phyloP scores from a whole-genome alignment of 192 early-diverging fungal genomes.

The Dissophora ornata region DNA sequence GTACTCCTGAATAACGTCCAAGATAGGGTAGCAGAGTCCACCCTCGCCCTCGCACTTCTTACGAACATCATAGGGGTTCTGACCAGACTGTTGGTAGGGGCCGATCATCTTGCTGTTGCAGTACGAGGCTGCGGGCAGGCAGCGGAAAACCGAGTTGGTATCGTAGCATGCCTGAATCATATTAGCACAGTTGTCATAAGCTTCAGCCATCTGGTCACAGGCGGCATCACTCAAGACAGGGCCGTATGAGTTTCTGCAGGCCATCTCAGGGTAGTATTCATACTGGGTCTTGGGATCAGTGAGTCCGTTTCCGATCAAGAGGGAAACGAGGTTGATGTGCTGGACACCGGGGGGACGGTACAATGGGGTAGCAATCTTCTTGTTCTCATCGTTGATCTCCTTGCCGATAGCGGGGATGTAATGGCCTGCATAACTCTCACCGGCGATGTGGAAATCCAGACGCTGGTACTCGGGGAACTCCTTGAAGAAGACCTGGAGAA shows the following conservation, averaged over 20 bases:
- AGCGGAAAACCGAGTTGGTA: slow-evolving; percentile 77
- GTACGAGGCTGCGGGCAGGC: slow-evolving; percentile 85
- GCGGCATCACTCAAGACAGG: slow-evolving; percentile 80
- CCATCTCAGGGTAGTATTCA: slow-evolving; percentile 85
- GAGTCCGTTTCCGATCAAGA: slow-evolving; percentile 93
- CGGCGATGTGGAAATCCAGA: slow-evolving; percentile 88
- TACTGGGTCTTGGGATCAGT: slow-evolving; percentile 91
- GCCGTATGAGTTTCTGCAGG: slow-evolving; percentile 77
- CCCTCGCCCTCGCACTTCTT: slow-evolving; percentile 81
- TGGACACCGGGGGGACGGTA: slow-evolving; percentile 49
- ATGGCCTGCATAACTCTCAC: slow-evolving; percentile 91
- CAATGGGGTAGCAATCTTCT: slow-evolving; percentile 56
- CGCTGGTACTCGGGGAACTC: slow-evolving; percentile 85
- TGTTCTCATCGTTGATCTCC: slow-evolving; percentile 84
- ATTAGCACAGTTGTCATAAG: slow-evolving; percentile 78
- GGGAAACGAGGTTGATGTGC: slow-evolving; percentile 75
- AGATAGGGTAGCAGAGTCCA: slow-evolving; percentile 89
- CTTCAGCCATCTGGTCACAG: slow-evolving; percentile 80
- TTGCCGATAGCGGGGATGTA: slow-evolving; percentile 92
- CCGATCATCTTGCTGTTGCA: slow-evolving; percentile 86
- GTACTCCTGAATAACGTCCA: slow-evolving; percentile 82
- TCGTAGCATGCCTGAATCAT: slow-evolving; percentile 90
- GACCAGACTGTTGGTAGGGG: slow-evolving; percentile 83
- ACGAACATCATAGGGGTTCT: slow-evolving; percentile 96
- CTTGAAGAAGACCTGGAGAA: slow-evolving; percentile 92